phyloP scores from a whole-genome alignment of 2,329 filamentous ascomycete genomes.

The Trichoderma citrinoviride region DNA sequence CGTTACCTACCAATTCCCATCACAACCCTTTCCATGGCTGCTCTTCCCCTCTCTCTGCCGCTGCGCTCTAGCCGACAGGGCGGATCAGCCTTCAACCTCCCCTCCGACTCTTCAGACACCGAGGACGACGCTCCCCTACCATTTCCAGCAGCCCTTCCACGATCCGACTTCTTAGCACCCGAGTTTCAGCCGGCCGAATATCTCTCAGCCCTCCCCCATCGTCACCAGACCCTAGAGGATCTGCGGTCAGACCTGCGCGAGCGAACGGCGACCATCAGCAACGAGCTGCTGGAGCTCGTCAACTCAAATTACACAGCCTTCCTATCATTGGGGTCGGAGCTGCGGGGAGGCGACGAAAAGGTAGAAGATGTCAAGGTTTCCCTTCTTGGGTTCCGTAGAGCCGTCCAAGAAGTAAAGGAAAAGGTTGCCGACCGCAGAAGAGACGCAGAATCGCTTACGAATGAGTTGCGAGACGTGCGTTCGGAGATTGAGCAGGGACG shows the following conservation, averaged over 20 bases:
- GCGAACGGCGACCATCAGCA: slow-evolving; percentile 72
- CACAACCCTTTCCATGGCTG: slow-evolving; percentile 28
- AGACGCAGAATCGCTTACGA: slow-evolving; percentile 61
- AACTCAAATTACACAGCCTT: slow-evolving; percentile 96
- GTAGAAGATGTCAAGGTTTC: slow-evolving; percentile 88
- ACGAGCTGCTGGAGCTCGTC: slow-evolving; percentile 89
- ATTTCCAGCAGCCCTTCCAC: slow-evolving; percentile 81
- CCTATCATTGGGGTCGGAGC: slow-evolving; percentile 72
- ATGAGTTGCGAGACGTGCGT: slow-evolving; percentile 65
- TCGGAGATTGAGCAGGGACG: slow-evolving; percentile 60
- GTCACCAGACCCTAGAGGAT: slow-evolving; percentile 95
- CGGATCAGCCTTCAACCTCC: slow-evolving; percentile 42
- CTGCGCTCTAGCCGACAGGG: slow-evolving; percentile 26
- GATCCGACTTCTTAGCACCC: slow-evolving; percentile 74
- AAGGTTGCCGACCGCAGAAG: slow-evolving; percentile 61
- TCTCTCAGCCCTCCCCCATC: slow-evolving; percentile 74
- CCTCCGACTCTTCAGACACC: slow-evolving; percentile 38
- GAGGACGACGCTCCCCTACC: slow-evolving; percentile 72
- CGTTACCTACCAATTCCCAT: not conserved
- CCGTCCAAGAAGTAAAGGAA: slow-evolving; percentile 70
- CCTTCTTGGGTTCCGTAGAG: slow-evolving; percentile 78
- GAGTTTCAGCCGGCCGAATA: slow-evolving; percentile 79
- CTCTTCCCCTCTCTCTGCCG: slow-evolving; percentile 32
- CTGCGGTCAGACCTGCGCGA: slow-evolving; percentile 81
- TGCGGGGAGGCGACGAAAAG: slow-evolving; percentile 85